These are phyloP conservation scores for Russula sp. DNA, from an alignment of 768 basidiomycete genomes.

Conservation along the genomic window DNA sequence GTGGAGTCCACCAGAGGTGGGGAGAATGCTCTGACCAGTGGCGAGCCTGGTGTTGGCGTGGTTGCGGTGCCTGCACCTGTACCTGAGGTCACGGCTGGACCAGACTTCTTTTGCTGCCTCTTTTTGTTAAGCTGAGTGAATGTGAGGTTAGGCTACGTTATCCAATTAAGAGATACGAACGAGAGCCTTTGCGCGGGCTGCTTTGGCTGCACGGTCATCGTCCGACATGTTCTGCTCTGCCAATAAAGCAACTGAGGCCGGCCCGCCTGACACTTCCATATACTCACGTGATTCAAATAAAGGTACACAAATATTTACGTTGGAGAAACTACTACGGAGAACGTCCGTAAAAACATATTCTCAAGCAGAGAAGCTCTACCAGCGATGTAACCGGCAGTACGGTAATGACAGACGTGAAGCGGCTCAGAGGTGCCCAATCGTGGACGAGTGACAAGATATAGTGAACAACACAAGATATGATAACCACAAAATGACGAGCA, in stretches of 20 bases:
- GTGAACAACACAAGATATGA: slow-evolving; percentile 47
- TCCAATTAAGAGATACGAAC: slow-evolving; percentile 36
- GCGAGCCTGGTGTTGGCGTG: slow-evolving; percentile 40
- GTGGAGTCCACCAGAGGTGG: slow-evolving; percentile 27
- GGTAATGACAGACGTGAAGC: slow-evolving; percentile 59
- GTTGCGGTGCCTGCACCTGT: slow-evolving; percentile 27
- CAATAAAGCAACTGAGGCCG: no score
- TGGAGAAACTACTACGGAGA: slow-evolving; percentile 26
- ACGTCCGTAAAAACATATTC: slow-evolving; percentile 28
- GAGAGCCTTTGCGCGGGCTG: slow-evolving; percentile 79
- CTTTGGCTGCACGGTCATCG: slow-evolving; percentile 73
- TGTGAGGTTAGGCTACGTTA: background rate
- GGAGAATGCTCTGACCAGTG: slow-evolving; percentile 29
- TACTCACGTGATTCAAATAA: slow-evolving; percentile 12
- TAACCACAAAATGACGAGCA: slow-evolving; percentile 34
- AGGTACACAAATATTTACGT: background rate
- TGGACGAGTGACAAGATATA: slow-evolving; percentile 39
- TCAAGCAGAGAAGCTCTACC: slow-evolving; percentile 27
- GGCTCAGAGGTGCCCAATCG: slow-evolving; percentile 37
- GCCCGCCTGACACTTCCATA: background rate
- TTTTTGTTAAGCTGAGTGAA: slow-evolving; percentile 67
- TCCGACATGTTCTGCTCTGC: slow-evolving; percentile 38
- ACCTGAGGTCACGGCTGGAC: slow-evolving; percentile 31
- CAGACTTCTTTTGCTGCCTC: slow-evolving; percentile 67
- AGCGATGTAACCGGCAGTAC: slow-evolving; percentile 28